These are phyloP conservation scores for Incumbomyces delicatus DNA, from an alignment of 2,329 filamentous ascomycete species.

Conservation along the genomic window DNA sequence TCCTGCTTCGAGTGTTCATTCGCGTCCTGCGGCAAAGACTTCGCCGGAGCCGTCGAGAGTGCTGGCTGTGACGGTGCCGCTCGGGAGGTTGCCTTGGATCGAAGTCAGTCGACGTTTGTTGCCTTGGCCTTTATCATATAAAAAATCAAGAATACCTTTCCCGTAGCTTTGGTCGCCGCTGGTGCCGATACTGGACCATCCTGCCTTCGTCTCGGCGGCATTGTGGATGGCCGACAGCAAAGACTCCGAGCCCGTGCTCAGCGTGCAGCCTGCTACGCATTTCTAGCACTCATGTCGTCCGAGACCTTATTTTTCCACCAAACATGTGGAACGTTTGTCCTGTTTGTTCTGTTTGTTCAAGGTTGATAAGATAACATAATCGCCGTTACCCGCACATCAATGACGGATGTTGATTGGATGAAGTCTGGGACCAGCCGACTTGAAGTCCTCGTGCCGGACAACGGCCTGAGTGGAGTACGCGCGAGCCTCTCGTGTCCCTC, in stretches of 20 bases:
- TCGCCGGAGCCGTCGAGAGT: background rate
- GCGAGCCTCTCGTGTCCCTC: too few relatives aligned
- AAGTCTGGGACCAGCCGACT: background rate
- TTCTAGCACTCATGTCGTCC: too few relatives aligned
- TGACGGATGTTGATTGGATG: background rate
- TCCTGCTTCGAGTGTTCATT: conserved; percentile 10
- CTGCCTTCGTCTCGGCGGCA: conserved; percentile 20
- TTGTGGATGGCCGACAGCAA: conserved; percentile 2
- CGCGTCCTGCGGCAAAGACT: background rate
- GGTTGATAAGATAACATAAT: conserved; percentile 3
- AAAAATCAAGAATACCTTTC: conserved; percentile 11
- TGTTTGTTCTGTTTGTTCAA: too few relatives aligned
- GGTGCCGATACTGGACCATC: conserved; percentile 13
- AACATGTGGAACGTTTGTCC: too few relatives aligned
- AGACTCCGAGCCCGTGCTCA: background rate
- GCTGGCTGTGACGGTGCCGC: background rate
- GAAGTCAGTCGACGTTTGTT: background rate
- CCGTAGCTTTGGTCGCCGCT: conserved; percentile 8
- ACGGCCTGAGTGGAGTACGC: background rate
- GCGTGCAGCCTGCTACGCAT: background rate
- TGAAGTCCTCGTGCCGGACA: background rate
- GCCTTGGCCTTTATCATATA: background rate
- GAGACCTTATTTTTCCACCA: too few relatives aligned
- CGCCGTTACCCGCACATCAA: too few relatives aligned
- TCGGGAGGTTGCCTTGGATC: conserved; percentile 3